These are phyloP conservation scores for Nepenthes alata DNA, from an alignment of 179 eudicot genomes.

Conservation along the genomic window DNA sequence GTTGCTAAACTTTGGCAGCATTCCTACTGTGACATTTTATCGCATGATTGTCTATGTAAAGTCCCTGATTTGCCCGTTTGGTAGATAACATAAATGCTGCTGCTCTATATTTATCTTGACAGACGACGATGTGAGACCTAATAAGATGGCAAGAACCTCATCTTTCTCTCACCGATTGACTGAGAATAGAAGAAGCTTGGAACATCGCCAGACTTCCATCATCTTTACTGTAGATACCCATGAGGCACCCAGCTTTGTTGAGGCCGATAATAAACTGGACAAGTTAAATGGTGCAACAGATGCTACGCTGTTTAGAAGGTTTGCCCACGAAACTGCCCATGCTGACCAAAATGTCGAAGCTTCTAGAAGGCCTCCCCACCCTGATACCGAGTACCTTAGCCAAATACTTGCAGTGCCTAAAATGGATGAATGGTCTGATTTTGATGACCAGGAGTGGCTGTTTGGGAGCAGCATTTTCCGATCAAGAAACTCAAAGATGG, in stretches of 20 bases:
- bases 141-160: constrained; percentile 47
- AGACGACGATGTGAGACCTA: constrained; percentile 49
- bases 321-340: constrained; percentile 18
- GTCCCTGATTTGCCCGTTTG: too few species aligned
- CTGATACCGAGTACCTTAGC: constrained; percentile 54
- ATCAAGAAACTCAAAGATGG: constrained; percentile 13
- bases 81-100: constrained; percentile 9
- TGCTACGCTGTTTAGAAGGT: background rate
- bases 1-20: too few species aligned
- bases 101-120: constrained; percentile 34
- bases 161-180: constrained; percentile 28
- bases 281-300: constrained; percentile 31
- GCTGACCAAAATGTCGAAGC: constrained; percentile 29
- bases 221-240: constrained; percentile 15
- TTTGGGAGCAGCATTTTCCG: constrained; percentile 19
- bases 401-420: constrained; percentile 62
- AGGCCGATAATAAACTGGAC: constrained; percentile 29
- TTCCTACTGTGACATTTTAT: too few species aligned
- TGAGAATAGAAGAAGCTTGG: constrained; percentile 58
- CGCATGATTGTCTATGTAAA: too few species aligned
- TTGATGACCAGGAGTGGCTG: constrained; percentile 75
- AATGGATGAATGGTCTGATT: constrained; percentile 39
- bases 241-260: constrained; percentile 22
- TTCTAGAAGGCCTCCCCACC: constrained; percentile 52
- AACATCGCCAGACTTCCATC: constrained; percentile 29